phyloP scores from a whole-genome alignment of 2,329 filamentous ascomycete species.

The Colletotrichum sp. region DNA sequence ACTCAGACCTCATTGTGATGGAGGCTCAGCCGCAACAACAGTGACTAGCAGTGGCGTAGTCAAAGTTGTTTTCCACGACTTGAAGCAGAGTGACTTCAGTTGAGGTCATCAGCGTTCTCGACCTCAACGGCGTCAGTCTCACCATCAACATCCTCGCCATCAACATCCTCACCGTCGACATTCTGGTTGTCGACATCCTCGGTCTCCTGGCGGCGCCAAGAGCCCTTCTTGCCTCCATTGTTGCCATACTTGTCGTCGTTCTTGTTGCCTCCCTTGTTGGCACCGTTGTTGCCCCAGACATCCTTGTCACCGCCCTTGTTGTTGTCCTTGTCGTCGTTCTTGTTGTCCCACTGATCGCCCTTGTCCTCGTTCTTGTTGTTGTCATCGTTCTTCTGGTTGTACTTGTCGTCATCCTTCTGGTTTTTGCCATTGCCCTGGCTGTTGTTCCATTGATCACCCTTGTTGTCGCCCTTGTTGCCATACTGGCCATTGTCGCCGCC shows the following conservation, averaged over 20 bases:
- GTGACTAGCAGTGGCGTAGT: neutral
- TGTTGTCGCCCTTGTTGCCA: neutral
- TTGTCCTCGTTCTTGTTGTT: neutral
- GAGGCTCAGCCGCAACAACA: neutral
- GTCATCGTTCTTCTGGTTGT: neutral
- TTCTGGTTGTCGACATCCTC: neutral
- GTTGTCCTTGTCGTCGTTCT: neutral
- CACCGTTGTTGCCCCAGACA: neutral
- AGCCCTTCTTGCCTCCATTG: neutral
- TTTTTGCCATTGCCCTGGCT: neutral
- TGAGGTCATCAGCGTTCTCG: neutral
- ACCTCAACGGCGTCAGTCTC: neutral
- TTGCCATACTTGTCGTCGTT: constrained; percentile 1
- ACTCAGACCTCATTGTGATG: neutral
- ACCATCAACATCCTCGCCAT: neutral
- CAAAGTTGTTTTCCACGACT: neutral
- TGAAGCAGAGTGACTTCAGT: neutral
- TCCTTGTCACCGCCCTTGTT: neutral
- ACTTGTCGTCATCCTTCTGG: neutral
- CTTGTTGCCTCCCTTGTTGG: neutral
- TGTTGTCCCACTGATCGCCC: neutral
- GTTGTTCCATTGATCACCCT: neutral
- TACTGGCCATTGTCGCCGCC: neutral
- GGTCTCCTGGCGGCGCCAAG: neutral
- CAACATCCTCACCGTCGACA: neutral